phyloP scores from a whole-genome alignment of 495 filamentous ascomycete species.

The Neohortaea acidophila region DNA sequence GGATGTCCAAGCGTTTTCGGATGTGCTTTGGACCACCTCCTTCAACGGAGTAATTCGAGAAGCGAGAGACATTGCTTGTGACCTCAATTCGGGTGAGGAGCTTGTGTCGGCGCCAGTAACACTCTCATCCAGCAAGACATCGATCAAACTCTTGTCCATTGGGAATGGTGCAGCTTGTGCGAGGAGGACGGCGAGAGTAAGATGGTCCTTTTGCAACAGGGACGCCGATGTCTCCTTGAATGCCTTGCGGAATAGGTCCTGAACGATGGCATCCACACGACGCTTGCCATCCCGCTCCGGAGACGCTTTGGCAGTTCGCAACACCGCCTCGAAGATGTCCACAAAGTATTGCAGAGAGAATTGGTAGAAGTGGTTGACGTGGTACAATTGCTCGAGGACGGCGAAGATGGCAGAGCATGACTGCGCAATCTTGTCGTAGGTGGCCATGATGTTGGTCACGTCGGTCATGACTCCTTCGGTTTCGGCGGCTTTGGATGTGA shows the following conservation, averaged over 20 bases:
- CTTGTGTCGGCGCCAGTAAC: slow-evolving; percentile 68
- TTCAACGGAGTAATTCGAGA: slow-evolving; percentile 60
- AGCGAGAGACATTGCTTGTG: slow-evolving; percentile 43
- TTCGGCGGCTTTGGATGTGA: slow-evolving; percentile 86
- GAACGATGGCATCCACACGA: slow-evolving; percentile 74
- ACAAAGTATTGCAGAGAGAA: slow-evolving; percentile 97
- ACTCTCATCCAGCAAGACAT: slow-evolving; percentile 66
- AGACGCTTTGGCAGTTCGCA: slow-evolving; percentile 64
- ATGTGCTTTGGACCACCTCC: slow-evolving; percentile 45
- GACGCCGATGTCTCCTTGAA: slow-evolving; percentile 89
- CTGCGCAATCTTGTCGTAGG: slow-evolving; percentile 82
- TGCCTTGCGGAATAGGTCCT: slow-evolving; percentile 74
- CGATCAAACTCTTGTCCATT: slow-evolving; percentile 81
- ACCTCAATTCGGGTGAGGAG: slow-evolving; percentile 39
- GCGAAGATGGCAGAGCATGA: slow-evolving; percentile 95
- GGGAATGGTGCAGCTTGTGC: slow-evolving; percentile 85
- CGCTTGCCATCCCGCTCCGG: slow-evolving; percentile 57
- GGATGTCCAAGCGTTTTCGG: slow-evolving; percentile 53
- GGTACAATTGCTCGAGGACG: slow-evolving; percentile 89
- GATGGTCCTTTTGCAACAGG: slow-evolving; percentile 80
- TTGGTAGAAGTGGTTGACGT: slow-evolving; percentile 98
- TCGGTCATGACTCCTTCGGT: slow-evolving; percentile 97
- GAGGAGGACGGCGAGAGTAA: slow-evolving; percentile 90
- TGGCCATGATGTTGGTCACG: slow-evolving; percentile 82
- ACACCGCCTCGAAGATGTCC: slow-evolving; percentile 88